These are phyloP conservation scores for Leucosporidium scottii DNA, from an alignment of 768 basidiomycete genomes.

Conservation along the genomic window DNA sequence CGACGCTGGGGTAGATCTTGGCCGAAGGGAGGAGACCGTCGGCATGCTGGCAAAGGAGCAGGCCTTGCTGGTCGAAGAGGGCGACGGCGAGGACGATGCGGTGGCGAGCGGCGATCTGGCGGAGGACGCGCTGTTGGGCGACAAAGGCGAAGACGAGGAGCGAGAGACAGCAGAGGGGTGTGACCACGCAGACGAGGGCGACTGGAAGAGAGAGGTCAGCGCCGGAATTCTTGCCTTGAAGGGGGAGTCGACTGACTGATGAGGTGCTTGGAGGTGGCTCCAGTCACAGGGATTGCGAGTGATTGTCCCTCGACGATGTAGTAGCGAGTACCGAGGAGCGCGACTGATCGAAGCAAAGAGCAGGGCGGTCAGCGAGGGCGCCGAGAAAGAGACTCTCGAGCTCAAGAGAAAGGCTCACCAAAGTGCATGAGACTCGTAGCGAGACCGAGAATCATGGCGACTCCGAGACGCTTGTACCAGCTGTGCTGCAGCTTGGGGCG, in stretches of 20 bases:
- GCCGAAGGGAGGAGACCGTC: slow-evolving; percentile 29
- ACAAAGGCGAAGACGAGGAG: slow-evolving; percentile 28
- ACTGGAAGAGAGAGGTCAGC: not conserved
- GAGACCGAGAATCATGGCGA: slow-evolving; percentile 23
- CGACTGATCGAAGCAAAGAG: not conserved
- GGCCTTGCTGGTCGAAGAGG: slow-evolving; percentile 31
- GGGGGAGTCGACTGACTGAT: slow-evolving; percentile 14
- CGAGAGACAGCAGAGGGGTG: slow-evolving; percentile 25
- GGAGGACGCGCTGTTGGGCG: slow-evolving; percentile 21
- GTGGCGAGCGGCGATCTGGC: slow-evolving; percentile 22
- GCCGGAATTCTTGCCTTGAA: no score
- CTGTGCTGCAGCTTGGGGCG: slow-evolving; percentile 28
- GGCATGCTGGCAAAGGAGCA: slow-evolving; percentile 24
- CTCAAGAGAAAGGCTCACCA: not conserved
- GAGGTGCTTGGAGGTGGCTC: slow-evolving; percentile 7
- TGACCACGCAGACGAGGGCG: slow-evolving; percentile 29
- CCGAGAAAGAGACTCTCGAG: not conserved
- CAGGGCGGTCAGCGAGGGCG: not conserved
- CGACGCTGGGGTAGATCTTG: slow-evolving; percentile 13
- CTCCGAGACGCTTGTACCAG: slow-evolving; percentile 24
- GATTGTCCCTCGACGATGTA: not conserved
- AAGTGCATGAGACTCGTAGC: slow-evolving; percentile 28
- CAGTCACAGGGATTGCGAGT: not conserved
- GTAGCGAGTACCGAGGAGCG: slow-evolving; percentile 30
- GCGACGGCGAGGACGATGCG: slow-evolving; percentile 27